Evolutionary conservation across 441 rosid genomes (phyloP).

Genomic region (Francoa sonchifolia): DNA sequence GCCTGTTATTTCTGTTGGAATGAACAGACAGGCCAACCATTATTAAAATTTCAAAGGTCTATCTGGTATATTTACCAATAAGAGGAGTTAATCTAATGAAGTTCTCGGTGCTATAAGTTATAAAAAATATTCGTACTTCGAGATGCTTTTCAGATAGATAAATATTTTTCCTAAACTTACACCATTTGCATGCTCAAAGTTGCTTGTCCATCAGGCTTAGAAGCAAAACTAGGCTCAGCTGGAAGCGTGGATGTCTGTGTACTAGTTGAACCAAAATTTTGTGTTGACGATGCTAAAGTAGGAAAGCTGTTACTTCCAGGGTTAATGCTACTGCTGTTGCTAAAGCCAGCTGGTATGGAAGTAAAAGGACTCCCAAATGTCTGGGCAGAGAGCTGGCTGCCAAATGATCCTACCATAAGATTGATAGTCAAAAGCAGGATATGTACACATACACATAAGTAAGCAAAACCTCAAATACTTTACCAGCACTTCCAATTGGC

Average conservation of each 20-base stretch:
- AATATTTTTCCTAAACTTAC: slow-evolving; percentile 22
- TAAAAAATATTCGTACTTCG: too few relatives aligned
- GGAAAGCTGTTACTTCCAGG: slow-evolving; percentile 16
- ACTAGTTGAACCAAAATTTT: slow-evolving; percentile 15
- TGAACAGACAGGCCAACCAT: slow-evolving; percentile 1
- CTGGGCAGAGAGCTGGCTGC: slow-evolving; percentile 21
- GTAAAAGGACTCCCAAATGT: slow-evolving; percentile 14
- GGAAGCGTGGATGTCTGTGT: slow-evolving; percentile 11
- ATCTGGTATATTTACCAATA: too few relatives aligned
- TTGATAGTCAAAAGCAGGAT: slow-evolving; percentile 9
- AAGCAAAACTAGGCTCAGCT: slow-evolving; percentile 10
- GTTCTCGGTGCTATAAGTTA: too few relatives aligned
- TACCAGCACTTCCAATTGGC: slow-evolving; percentile 26
- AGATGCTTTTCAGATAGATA: neutral
- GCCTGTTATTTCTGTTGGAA: slow-evolving; percentile 32
- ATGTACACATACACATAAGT: neutral
- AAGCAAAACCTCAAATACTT: slow-evolving; percentile 4
- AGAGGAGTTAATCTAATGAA: neutral
- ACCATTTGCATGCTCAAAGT: slow-evolving; percentile 14
- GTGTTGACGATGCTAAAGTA: slow-evolving; percentile 15
- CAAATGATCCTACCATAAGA: slow-evolving; percentile 20
- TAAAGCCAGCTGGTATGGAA: slow-evolving; percentile 16
- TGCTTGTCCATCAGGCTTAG: slow-evolving; percentile 19
- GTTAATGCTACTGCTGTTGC: slow-evolving; percentile 15
- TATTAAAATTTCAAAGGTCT: too few relatives aligned